These are phyloP conservation scores for Moesziomyces globuligerus DNA, from an alignment of 1,284 basidiomycete genomes.

Conservation along the genomic window DNA sequence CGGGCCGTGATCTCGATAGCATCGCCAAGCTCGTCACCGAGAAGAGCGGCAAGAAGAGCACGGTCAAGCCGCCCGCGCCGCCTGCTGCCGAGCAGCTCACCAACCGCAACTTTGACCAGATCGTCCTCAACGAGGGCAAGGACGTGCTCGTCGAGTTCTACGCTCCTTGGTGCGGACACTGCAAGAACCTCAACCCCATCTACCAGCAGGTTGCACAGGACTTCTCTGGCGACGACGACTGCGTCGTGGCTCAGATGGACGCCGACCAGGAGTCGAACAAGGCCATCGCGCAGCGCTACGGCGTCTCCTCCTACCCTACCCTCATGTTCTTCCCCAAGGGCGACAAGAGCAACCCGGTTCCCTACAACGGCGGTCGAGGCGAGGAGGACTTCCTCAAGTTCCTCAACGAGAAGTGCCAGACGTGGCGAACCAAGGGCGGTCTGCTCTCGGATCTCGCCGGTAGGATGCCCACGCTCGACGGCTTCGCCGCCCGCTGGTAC, in stretches of 20 bases:
- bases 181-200: constrained; percentile 93
- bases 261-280: constrained; percentile 85
- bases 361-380: constrained; percentile 77
- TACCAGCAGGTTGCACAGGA: constrained; percentile 92
- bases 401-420: constrained; percentile 87
- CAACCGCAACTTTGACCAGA: constrained; percentile 79
- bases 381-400: constrained; percentile 76
- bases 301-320: constrained; percentile 80
- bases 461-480: constrained; percentile 80
- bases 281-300: constrained; percentile 79
- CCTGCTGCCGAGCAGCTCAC: constrained; percentile 79
- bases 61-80: constrained; percentile 82
- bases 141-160: constrained; percentile 96
- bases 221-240: constrained; percentile 80
- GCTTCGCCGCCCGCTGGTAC: constrained; percentile 81
- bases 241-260: constrained; percentile 85
- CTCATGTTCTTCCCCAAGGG: constrained; percentile 88
- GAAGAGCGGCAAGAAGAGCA: constrained; percentile 83
- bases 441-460: constrained; percentile 84
- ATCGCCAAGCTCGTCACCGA: constrained; percentile 78
- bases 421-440: constrained; percentile 82
- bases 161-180: constrained; percentile 86
- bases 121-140: constrained; percentile 84
- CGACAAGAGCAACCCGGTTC: constrained; percentile 71
- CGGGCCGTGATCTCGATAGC: constrained; percentile 82